Base-by-base conservation (phyloP, 495 filamentous ascomycete genomes). In the Aspergillus nanangensis region DNA sequence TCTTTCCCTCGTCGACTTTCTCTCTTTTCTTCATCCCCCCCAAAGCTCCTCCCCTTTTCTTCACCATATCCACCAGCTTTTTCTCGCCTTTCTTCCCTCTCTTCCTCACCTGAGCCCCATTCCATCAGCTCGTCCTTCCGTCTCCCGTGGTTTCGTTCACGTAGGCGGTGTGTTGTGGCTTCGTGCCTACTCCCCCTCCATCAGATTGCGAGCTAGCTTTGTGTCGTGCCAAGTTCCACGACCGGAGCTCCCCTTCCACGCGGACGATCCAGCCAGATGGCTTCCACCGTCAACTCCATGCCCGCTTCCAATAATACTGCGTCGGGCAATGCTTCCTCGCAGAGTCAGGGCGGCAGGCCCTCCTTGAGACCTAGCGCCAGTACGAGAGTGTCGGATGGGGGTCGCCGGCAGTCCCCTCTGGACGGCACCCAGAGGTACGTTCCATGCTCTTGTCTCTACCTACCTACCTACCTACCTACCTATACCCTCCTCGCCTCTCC, bases 351-450 rank as follows among this genome's bases (percentile, higher is more conserved):
- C 25, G 48, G 48, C 39, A 62, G 73, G 44, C 56, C 77, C 41
- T 76, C 78, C 40, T 45, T 74, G 49, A 65, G 71, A 50, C 55
- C 73, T 20, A 82, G 77, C 62, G 63, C 70, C 51, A 78, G 57
- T 57, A 60, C 71, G 27, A 81, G 77, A 58, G 67, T 66, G 51
- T 56, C 67, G 33, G 79, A 82, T 42, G 67, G 63, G 39, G 62
- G 62, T 56, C 74, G 80, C 53, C 78, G 79, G 58, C 78, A 81
- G 59, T 69, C 73, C 60, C 75, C 78, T 34, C 65, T 70, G 34
- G 81, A 83, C 51, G 71, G 69, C 46, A 63, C 53, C 50, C 73
- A 76, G 52, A 75, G 73, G 81, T 83, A 71, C 47, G 69, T 65
- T 52, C 39, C 11, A 1, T 39, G 18, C 18, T 50, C 41, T 44